Evolutionary conservation across 495 filamentous ascomycete genomes (phyloP), one percentile per base, ranked within the genome.

Genomic region (Penicillium silybi): DNA sequence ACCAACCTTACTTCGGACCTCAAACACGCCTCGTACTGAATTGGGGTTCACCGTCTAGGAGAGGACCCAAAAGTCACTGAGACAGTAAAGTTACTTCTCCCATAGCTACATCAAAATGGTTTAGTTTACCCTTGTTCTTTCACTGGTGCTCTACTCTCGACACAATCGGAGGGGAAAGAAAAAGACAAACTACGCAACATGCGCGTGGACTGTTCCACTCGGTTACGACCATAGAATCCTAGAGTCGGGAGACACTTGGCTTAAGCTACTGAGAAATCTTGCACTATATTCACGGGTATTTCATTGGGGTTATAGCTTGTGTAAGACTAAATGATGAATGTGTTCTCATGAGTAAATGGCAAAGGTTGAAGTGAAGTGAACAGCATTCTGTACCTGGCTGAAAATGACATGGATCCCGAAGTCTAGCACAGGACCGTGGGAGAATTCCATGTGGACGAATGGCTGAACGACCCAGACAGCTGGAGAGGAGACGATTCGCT

Each of bases 281-380:
- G 7, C 26, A 43, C 35, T 15, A 48, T 47, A 48, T 48, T 53
- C 44, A 47, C 29, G 39, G 29, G 40, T 44, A 26, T 53, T 27
- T 48, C 34, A 55, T 34, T 49, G 26, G 25, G 15, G 18, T 37
- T 37, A 35, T 46, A 37, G 44, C 15, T 22, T 32, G 11, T 13
- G 11, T 13, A 11, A 22, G 44, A 35, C 13, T 37, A 37, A 46
- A 46, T 23, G 29, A 29, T 18, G 32, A 23, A 15, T 4, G 6
- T 17, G 18, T 22, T 9, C 29, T 16, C 17, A 2, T 18, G 9
- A 19, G 29, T 37, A 46, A 16, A 34, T 35, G 18, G 19, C 6
- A 25, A 37, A 6, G 9, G 11, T 29, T 37, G 9, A 35, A 13
- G 11, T 37, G 18, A n/a, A 37, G 11, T 37, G 18, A n/a, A 37